Evolutionary conservation across 2,329 filamentous ascomycete genomes (phyloP).

Genomic region (Juglanconis oblonga): DNA sequence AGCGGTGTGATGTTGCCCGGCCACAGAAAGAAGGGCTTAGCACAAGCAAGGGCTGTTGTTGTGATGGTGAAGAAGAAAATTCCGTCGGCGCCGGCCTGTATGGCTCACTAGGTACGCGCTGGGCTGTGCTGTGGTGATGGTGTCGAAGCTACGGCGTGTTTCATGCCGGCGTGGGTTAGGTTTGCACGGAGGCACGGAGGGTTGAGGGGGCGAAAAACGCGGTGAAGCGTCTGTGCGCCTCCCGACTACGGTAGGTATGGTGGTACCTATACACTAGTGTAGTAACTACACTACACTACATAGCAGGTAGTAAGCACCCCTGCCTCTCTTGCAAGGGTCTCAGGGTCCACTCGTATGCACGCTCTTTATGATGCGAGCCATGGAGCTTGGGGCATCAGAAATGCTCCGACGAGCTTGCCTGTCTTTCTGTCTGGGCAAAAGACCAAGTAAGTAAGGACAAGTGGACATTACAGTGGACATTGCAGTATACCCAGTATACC

Average conservation of each 20-base stretch:
- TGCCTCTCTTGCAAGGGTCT: neutral
- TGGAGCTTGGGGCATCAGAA: neutral
- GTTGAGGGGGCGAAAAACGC: neutral
- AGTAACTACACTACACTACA: neutral
- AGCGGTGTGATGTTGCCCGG: slow-evolving; percentile 3
- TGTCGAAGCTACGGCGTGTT: neutral
- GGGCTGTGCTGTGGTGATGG: neutral
- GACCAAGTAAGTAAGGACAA: too few relatives aligned
- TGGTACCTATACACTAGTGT: neutral
- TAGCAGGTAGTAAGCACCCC: too few relatives aligned
- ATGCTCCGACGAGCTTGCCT: neutral
- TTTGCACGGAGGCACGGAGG: too few relatives aligned
- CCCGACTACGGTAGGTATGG: too few relatives aligned
- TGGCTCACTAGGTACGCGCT: slow-evolving; percentile 2
- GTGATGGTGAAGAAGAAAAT: neutral
- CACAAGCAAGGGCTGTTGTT: neutral
- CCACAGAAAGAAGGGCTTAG: neutral
- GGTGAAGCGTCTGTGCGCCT: slow-evolving; percentile 7
- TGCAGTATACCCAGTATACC: too few relatives aligned
- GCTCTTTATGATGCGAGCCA: slow-evolving; percentile 11
- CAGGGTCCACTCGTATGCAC: slow-evolving; percentile 1
- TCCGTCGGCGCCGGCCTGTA: neutral
- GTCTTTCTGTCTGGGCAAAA: too few relatives aligned
- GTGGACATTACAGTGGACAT: too few relatives aligned
- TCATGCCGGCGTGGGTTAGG: neutral